Evolutionary conservation across 2,329 filamentous ascomycete species (phyloP).

Genomic region (Cytospora chrysosperma): DNA sequence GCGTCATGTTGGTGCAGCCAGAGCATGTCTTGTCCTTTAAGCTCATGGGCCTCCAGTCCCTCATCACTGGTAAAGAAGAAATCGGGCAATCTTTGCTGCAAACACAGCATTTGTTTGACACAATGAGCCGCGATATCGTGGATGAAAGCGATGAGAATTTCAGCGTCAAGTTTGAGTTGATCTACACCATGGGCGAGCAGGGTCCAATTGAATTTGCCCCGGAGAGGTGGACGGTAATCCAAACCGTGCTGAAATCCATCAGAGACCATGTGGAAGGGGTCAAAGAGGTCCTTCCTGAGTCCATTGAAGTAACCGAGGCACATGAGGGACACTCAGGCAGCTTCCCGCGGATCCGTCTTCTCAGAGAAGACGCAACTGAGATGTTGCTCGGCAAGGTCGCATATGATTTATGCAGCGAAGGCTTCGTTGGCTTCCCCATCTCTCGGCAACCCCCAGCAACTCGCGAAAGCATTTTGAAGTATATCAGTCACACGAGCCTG

Average conservation of each 20-base stretch:
- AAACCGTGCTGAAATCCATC: constrained; percentile 51
- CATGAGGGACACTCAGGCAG: constrained; percentile 20
- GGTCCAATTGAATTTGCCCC: constrained; percentile 50
- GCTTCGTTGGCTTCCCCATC: not conserved
- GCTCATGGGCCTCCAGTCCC: constrained; percentile 56
- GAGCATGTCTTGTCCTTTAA: constrained; percentile 65
- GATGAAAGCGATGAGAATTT: constrained; percentile 68
- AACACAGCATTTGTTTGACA: constrained; percentile 46
- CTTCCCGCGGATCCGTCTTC: constrained; percentile 4
- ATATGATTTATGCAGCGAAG: not conserved
- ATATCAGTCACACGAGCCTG: constrained; percentile 43
- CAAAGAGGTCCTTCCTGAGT: constrained; percentile 33
- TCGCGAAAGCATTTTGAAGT: constrained; percentile 28
- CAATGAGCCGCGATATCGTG: constrained; percentile 52
- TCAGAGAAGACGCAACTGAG: not conserved
- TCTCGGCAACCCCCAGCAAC: not conserved
- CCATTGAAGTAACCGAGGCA: constrained; percentile 51
- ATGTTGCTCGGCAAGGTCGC: not conserved
- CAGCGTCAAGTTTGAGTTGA: constrained; percentile 57
- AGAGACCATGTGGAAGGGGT: constrained; percentile 32
- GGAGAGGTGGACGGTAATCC: constrained; percentile 55
- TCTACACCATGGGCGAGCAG: constrained; percentile 61
- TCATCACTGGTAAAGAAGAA: constrained; percentile 32
- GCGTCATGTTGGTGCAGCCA: constrained; percentile 60
- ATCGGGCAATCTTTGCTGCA: constrained; percentile 38